Percentiles rank a stretch among this genome's conserved stretches.
phyloP scores from a whole-genome alignment of 495 filamentous ascomycete species.

The Aspergillus bridgeri region DNA sequence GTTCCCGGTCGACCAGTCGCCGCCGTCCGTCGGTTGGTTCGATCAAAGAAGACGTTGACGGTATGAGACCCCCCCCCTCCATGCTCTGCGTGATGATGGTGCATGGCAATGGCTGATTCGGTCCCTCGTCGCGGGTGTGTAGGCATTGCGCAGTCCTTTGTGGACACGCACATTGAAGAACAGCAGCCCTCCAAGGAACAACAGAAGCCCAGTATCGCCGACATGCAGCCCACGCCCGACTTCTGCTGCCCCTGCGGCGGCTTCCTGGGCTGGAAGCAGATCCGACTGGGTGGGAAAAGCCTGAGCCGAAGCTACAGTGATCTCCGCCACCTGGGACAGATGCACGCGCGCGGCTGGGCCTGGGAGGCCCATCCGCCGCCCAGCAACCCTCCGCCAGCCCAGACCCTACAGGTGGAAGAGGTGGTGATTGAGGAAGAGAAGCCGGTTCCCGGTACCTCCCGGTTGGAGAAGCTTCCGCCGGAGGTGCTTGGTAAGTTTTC shows the following conservation, averaged over 20 bases:
- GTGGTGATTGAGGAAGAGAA: conserved; percentile 27
- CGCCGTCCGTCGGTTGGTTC: conserved; percentile 44
- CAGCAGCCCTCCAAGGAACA: conserved; percentile 46
- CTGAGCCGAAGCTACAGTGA: conserved; percentile 72
- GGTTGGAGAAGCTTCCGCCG: conserved; percentile 64
- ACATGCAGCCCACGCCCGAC: conserved; percentile 47
- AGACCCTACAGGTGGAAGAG: conserved; percentile 27
- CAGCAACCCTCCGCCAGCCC: conserved; percentile 19
- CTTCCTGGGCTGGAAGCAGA: conserved; percentile 71
- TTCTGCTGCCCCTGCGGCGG: conserved; percentile 70
- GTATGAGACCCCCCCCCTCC: conserved; percentile 22
- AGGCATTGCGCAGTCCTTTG: conserved; percentile 70
- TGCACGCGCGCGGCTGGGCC: conserved; percentile 50
- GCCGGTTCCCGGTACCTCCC: conserved; percentile 30
- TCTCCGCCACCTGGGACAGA: conserved; percentile 52
- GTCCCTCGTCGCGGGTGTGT: conserved; percentile 1
- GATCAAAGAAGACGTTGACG: conserved; percentile 46
- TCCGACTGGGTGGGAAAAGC: conserved; percentile 60
- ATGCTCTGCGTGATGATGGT: neutral
- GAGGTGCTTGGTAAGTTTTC: conserved; percentile 66
- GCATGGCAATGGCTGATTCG: conserved; percentile 5
- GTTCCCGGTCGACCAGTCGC: conserved; percentile 40
- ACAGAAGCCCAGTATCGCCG: conserved; percentile 37
- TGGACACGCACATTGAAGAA: conserved; percentile 56
- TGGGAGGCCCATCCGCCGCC: conserved; percentile 43